Evolutionary conservation across 2,329 filamentous ascomycete species (phyloP).

Genomic region (Nemania abortiva): DNA sequence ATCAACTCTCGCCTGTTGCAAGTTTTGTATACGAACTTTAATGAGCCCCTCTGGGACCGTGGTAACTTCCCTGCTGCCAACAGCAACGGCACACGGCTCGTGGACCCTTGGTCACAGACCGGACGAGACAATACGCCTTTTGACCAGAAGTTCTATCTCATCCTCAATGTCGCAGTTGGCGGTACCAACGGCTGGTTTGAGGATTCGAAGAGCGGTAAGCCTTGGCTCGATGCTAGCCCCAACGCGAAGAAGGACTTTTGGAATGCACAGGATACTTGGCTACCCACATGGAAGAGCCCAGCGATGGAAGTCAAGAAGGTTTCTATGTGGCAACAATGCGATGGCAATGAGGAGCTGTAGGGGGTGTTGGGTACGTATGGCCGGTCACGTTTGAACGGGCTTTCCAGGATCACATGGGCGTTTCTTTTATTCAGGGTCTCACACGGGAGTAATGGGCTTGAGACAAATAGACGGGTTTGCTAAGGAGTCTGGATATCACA

Average conservation of each 20-base stretch:
- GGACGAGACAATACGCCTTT: conserved; percentile 76
- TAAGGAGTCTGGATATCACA: conserved; percentile 30
- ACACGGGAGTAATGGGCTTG: conserved; percentile 34
- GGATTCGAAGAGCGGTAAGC: conserved; percentile 78
- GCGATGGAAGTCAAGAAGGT: conserved; percentile 78
- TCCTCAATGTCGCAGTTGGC: conserved; percentile 81
- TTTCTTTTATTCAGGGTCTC: conserved; percentile 26
- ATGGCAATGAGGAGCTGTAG: conserved; percentile 68
- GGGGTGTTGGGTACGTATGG: neutral
- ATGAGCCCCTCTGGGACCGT: conserved; percentile 74
- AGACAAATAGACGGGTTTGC: conserved; percentile 33
- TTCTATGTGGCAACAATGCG: conserved; percentile 77
- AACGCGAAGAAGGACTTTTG: conserved; percentile 83
- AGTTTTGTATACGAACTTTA: conserved; percentile 82
- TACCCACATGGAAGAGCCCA: conserved; percentile 77
- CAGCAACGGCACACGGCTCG: conserved; percentile 73
- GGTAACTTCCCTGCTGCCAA: conserved; percentile 74
- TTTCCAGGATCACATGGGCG: conserved; percentile 17
- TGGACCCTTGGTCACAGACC: conserved; percentile 73
- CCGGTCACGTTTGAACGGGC: neutral
- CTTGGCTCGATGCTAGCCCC: conserved; percentile 78
- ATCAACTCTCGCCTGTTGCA: conserved; percentile 84
- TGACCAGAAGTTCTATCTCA: conserved; percentile 80
- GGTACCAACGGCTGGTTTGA: conserved; percentile 87
- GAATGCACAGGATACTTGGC: conserved; percentile 73